Percentiles rank a stretch among this genome's conserved stretches.
These are phyloP conservation scores for Pythium aquatile DNA, from an alignment of 352 stramenopile genomes.

Conservation along the genomic window DNA sequence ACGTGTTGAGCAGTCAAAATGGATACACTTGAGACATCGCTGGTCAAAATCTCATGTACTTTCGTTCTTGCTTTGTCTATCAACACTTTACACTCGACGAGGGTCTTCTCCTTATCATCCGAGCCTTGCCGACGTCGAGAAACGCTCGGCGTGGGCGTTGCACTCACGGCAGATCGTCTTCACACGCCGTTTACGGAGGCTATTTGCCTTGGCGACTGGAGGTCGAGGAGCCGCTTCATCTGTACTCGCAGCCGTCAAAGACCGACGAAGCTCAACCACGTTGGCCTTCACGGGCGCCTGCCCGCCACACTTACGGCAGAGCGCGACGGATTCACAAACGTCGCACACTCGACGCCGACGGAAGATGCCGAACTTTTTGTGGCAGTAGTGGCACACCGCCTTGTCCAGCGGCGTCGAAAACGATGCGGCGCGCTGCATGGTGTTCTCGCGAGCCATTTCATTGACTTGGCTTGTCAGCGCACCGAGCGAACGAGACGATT, in stretches of 20 bases:
- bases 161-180: constrained; percentile 48
- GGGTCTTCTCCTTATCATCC: constrained; percentile 3
- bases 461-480: not conserved
- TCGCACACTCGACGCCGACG: constrained; percentile 52
- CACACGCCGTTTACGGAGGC: constrained; percentile 18
- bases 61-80: not conserved
- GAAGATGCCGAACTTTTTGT: constrained; percentile 68
- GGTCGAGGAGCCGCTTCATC: not conserved
- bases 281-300: constrained; percentile 46
- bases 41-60: not conserved
- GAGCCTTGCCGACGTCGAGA: constrained; percentile 33
- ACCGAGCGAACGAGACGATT: constrained; percentile 1
- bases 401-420: constrained; percentile 13
- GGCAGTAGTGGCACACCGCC: constrained; percentile 42
- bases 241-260: constrained; percentile 24
- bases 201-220: constrained; percentile 10
- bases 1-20: not conserved
- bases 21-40: not conserved
- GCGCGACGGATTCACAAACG: constrained; percentile 47
- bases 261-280: constrained; percentile 27
- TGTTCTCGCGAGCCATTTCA: not conserved
- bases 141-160: constrained; percentile 49
- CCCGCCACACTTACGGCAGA: constrained; percentile 61
- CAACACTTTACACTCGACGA: not conserved
- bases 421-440: constrained; percentile 1